Base-by-base conservation (phyloP, 768 basidiomycete genomes). In the Kwoniella sp. region DNA sequence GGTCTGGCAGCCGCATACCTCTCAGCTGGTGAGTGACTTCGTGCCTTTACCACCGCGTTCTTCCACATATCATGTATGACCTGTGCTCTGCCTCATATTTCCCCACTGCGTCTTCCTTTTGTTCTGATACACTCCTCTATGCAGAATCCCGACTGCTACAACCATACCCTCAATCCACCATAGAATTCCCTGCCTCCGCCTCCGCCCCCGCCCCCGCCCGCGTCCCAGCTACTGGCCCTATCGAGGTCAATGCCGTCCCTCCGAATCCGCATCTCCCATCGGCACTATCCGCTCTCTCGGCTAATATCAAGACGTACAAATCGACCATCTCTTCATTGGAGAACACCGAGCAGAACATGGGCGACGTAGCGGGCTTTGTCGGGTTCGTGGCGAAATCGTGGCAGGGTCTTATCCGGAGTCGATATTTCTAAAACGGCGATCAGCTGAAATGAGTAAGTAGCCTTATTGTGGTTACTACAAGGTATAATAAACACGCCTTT, bases 101-200 rank as follows among this genome's bases (percentile, higher is more conserved):
- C 38, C 15, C 26, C 31, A 8, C 26, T 47, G 28, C 54, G 45
- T 23, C 26, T 20, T 26, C 26, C 31, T 15, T 22, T 13, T 13
- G 25, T 34, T 37, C 29, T 23, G 34, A n/a, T 17, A 41, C 15
- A n/a, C 34, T 23, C 20, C 12, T 20, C 20, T 11, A 55, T 25
- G 8, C 63, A 67, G 74, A 75, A 70, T 73, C 74, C 0, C 61
- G 63, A 13, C 66, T 77, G 2, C 68, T 77, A 13, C 68, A 72
- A 63, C 73, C 75, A 1, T 66, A 65, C 41, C 71, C 74, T 26
- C 25, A 45, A 45, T 11, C 34, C 34, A 5, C 34, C 34, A 34
- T 34, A 13, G 26, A 52, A 13, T n/a, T n/a, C n/a, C n/a, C n/a
- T n/a, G n/a, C n/a, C n/a, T n/a, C n/a, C n/a, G n/a, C n/a, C n/a